These are phyloP conservation scores for Apiotrichum mycotoxinovorans DNA, from an alignment of 1,284 basidiomycete genomes.

Conservation along the genomic window DNA sequence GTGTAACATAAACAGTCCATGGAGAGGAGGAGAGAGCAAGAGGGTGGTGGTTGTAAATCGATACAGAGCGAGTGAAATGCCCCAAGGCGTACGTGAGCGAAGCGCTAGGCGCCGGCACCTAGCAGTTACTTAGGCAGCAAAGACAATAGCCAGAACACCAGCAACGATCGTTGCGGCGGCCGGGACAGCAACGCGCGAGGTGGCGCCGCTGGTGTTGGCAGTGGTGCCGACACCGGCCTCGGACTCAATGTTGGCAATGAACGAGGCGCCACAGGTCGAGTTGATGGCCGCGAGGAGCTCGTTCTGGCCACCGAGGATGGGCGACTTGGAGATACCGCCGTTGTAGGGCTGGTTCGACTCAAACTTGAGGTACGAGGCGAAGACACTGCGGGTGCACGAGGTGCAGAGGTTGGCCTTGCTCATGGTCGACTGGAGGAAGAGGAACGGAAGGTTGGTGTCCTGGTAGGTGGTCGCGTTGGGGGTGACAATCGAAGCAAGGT, in stretches of 20 bases:
- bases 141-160: constrained; percentile 26
- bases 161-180: constrained; percentile 27
- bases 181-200: constrained; percentile 23
- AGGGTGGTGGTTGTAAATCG: constrained; percentile 4
- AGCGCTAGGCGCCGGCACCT: constrained; percentile 5
- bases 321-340: constrained; percentile 60
- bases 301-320: constrained; percentile 64
- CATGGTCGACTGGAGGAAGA: constrained; percentile 64
- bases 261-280: constrained; percentile 50
- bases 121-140: constrained; percentile 11
- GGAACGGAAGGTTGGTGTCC: constrained; percentile 67
- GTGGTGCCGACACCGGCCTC: constrained; percentile 38
- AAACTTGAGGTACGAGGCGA: constrained; percentile 70
- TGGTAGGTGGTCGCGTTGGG: constrained; percentile 68
- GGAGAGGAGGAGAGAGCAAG: neutral
- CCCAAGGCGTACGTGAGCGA: neutral
- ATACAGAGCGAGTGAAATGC: constrained; percentile 6
- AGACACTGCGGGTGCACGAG: constrained; percentile 69
- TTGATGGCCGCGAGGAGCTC: constrained; percentile 63
- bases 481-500: constrained; percentile 46
- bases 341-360: constrained; percentile 68
- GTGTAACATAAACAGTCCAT: constrained; percentile 3
- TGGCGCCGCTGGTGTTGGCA: constrained; percentile 19
- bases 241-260: constrained; percentile 42
- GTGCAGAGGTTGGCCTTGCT: constrained; percentile 63